A percentile compares a stretch with the other conserved stretches of the same genome.
phyloP scores from a whole-genome alignment of 805 yeast genomes.

The Candida taoyuanica region DNA sequence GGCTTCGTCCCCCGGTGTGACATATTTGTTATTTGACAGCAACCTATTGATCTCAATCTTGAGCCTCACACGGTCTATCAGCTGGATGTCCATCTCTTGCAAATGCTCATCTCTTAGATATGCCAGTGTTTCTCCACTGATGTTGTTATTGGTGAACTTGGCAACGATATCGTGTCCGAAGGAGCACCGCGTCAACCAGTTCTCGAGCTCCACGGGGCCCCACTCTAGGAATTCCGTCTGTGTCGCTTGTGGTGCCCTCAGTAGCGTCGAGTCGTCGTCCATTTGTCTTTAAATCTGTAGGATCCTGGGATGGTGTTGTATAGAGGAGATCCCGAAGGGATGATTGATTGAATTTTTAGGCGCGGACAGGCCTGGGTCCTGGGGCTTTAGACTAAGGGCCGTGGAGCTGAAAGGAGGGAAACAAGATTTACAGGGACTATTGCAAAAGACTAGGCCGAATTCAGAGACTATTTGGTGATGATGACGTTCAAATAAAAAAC shows the following conservation, averaged over 20 bases:
- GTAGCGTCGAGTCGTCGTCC: conserved; percentile 10
- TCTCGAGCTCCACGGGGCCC: conserved; percentile 24
- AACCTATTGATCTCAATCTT: conserved; percentile 57
- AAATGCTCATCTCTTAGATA: conserved; percentile 67
- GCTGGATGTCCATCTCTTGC: conserved; percentile 60
- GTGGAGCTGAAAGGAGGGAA: too few relatives aligned
- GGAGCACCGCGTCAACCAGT: conserved; percentile 20
- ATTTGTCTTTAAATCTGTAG: too few relatives aligned
- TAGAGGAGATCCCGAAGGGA: too few relatives aligned
- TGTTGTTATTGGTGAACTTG: conserved; percentile 50
- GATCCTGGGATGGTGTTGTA: too few relatives aligned
- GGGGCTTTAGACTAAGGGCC: too few relatives aligned
- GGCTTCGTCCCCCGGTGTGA: conserved; percentile 11
- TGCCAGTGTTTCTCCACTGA: conserved; percentile 70
- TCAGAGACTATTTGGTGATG: too few relatives aligned
- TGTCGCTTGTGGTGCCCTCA: conserved; percentile 3
- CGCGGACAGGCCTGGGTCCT: too few relatives aligned
- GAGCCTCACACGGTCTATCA: conserved; percentile 54
- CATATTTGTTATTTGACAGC: conserved; percentile 21
- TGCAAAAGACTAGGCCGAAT: background rate
- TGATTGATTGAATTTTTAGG: too few relatives aligned
- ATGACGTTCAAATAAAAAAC: background rate
- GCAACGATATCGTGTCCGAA: conserved; percentile 18
- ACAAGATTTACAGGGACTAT: too few relatives aligned
- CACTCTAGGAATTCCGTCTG: conserved; percentile 16